These are phyloP conservation scores for Aureobasidium musti DNA, from an alignment of 2,329 filamentous ascomycete genomes.

Conservation along the genomic window DNA sequence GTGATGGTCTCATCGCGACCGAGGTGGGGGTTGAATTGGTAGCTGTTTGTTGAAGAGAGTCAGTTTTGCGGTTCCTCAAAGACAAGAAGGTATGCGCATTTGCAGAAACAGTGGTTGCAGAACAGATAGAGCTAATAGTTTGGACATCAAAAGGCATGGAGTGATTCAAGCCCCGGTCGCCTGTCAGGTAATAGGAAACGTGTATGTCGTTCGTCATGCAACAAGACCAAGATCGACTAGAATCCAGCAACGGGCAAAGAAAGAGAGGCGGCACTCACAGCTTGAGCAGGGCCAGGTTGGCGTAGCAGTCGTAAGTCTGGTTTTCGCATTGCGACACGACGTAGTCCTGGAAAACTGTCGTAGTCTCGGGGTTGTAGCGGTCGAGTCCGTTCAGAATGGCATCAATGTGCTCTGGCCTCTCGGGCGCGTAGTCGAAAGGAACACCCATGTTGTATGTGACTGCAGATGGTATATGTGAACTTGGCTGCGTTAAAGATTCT, in stretches of 20 bases:
- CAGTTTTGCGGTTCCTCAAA: neutral
- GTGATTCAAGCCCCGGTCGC: conserved; percentile 58
- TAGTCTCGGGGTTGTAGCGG: conserved; percentile 98
- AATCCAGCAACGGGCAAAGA: neutral
- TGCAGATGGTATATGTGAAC: neutral
- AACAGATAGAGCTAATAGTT: conserved; percentile 77
- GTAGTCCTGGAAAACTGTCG: conserved; percentile 89
- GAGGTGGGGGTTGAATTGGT: conserved; percentile 99
- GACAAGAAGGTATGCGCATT: neutral
- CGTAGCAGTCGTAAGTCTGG: conserved; percentile 92
- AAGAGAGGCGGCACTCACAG: conserved; percentile 72
- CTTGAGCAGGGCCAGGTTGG: conserved; percentile 93
- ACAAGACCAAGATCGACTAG: neutral
- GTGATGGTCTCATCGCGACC: conserved; percentile 96
- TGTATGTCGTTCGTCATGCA: conserved; percentile 65
- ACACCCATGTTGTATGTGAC: conserved; percentile 45
- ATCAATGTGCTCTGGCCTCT: conserved; percentile 89
- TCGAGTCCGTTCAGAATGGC: conserved; percentile 95
- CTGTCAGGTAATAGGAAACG: conserved; percentile 99
- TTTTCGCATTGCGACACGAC: conserved; percentile 92
- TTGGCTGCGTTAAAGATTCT: conserved; percentile 12
- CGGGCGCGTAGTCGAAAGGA: conserved; percentile 82
- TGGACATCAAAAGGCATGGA: conserved; percentile 62
- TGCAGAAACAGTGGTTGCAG: neutral
- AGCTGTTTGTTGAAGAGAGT: conserved; percentile 57